Evolutionary conservation across 371 early-diverging fungal genomes (phyloP).

Genomic region (Dichotomocladium elegans): DNA sequence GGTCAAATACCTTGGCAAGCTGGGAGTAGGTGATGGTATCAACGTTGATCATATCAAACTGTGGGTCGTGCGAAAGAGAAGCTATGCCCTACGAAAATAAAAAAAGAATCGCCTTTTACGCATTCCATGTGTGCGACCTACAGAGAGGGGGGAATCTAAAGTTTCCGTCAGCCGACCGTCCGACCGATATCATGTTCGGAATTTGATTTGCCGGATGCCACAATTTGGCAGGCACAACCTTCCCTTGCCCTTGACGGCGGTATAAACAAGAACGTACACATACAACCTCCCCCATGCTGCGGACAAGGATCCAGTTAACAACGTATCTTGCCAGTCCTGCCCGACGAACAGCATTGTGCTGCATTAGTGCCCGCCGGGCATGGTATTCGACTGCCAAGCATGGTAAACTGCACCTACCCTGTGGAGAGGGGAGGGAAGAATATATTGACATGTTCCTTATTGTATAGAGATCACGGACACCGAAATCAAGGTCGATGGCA

Average conservation of each 20-base stretch:
- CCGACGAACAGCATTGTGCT: background rate
- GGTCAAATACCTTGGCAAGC: slow-evolving; percentile 62
- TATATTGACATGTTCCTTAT: no score
- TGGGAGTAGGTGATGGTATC: slow-evolving; percentile 48
- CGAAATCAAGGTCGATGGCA: slow-evolving; percentile 48
- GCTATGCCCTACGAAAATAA: no score
- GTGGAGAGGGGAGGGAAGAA: no score
- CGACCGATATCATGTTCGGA: no score
- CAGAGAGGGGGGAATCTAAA: no score
- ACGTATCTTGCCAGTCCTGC: background rate
- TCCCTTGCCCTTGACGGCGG: no score
- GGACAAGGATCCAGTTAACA: background rate
- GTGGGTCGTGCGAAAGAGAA: slow-evolving; percentile 3
- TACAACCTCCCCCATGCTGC: background rate
- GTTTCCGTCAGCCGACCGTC: no score
- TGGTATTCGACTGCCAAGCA: background rate
- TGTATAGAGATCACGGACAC: slow-evolving; percentile 4
- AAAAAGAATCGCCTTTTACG: no score
- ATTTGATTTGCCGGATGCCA: background rate
- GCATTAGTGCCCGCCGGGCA: background rate
- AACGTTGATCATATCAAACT: slow-evolving; percentile 35
- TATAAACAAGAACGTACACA: no score
- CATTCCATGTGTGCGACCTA: no score
- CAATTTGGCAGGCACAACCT: no score
- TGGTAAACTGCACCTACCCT: background rate